Conservation (phyloP, 495 filamentous ascomycete species). For the Chaetomium fimeti region DNA sequence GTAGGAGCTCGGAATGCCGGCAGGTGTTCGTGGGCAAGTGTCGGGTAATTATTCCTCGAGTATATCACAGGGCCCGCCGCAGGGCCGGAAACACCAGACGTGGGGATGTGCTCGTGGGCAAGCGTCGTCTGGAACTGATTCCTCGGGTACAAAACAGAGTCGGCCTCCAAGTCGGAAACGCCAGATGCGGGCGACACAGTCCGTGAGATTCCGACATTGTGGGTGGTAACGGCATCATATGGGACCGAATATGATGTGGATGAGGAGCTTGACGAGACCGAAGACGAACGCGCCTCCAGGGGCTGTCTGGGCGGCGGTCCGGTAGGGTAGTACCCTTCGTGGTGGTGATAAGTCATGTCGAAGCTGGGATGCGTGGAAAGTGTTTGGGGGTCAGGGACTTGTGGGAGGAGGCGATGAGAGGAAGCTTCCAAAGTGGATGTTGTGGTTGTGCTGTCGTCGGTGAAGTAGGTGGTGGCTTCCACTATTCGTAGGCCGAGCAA, state of each 20-base stretch:
- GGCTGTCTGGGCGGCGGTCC: not conserved
- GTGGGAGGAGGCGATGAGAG: slow-evolving; percentile 24
- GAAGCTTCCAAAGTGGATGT: slow-evolving; percentile 23
- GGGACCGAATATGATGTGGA: slow-evolving; percentile 18
- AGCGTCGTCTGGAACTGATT: slow-evolving; percentile 11
- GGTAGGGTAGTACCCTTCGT: not conserved
- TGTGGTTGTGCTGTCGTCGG: not conserved
- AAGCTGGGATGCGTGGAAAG: not conserved
- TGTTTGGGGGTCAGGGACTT: slow-evolving; percentile 16
- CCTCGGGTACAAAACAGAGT: slow-evolving; percentile 8
- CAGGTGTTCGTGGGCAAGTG: slow-evolving; percentile 6
- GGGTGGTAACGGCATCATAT: slow-evolving; percentile 1
- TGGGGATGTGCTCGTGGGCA: not conserved
- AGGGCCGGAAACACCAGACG: no score
- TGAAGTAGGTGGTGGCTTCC: not conserved
- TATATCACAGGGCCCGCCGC: not conserved
- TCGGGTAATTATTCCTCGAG: slow-evolving; percentile 11
- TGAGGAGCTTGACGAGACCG: not conserved
- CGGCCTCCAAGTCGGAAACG: slow-evolving; percentile 9
- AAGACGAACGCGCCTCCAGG: slow-evolving; percentile 3
- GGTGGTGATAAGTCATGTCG: not conserved
- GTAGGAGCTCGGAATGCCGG: slow-evolving; percentile 10
- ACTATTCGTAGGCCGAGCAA: not conserved
- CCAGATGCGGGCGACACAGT: slow-evolving; percentile 29
- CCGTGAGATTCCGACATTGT: slow-evolving; percentile 18